Base-by-base conservation (phyloP, 345 rosid species). In the Isatis tinctoria region DNA sequence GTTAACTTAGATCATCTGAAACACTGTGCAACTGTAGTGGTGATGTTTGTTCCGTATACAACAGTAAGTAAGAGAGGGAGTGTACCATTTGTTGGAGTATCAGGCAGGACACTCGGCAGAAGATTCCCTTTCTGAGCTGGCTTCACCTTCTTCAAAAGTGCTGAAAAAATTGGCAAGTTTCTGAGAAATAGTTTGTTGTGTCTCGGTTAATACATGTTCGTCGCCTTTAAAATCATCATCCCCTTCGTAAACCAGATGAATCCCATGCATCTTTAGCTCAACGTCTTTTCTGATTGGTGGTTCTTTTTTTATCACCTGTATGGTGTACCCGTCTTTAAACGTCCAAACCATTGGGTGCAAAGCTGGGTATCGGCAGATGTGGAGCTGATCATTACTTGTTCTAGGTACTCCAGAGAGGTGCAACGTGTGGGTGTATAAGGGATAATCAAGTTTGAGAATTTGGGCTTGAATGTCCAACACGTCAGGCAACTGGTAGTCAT, bases 351-450 rank as follows among this genome's bases (percentile, higher is more conserved):
- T 58, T 0, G 82, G 83, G 33, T 45, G 52, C 7, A 3, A 3
- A 16, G 32, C 65, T 3, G 86, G 45, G 77, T 72, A 88, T 3
- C 91, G 75, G 67, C 85, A 78, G 47, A 89, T 51, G 86, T 84
- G 77, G 35, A 91, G 79, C 24, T 89, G 89, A 73, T 85, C 85
- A 18, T 73, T 63, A 41, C 74, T 67, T 20, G 83, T 78, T 36
- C 65, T 78, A 0, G 95, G 91, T 39, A 91, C 82, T 53, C 95
- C 94, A 44, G 2, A 41, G 22, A 91, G 63, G 43, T 65, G 0
- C 78, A 88, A 69, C 10, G 74, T 0, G 20, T 76, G 72, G 8
- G 14, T 57, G 40, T 1, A 14, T 51, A 39, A 0, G 0, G 35
- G 1, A 0, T 0, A 6, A 4, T 47, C 78, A 36, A 40, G 80